Evolutionary conservation across 306 rosid species (phyloP).

Genomic region (Dryas octopetala): DNA sequence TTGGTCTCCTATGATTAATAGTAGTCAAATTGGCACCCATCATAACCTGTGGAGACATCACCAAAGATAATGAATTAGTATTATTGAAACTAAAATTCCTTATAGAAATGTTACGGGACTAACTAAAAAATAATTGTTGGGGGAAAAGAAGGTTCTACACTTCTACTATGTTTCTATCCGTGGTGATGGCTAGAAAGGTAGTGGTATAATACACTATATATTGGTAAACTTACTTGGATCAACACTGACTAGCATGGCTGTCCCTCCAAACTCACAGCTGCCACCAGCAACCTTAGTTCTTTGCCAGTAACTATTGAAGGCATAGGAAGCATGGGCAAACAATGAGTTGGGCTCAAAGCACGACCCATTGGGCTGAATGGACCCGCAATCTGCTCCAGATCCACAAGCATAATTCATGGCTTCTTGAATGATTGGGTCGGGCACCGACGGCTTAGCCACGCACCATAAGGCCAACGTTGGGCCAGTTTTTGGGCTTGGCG

Average conservation of each 20-base stretch:
- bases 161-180: too few species aligned
- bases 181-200: too few species aligned
- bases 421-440: slow-evolving; percentile 87
- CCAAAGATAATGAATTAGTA: slow-evolving; percentile 2
- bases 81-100: not conserved
- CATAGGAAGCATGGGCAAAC: slow-evolving; percentile 82
- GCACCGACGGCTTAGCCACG: slow-evolving; percentile 94
- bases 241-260: slow-evolving; percentile 70
- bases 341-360: slow-evolving; percentile 71
- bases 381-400: slow-evolving; percentile 75
- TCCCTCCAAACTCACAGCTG: slow-evolving; percentile 82
- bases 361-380: slow-evolving; percentile 62
- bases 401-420: slow-evolving; percentile 96
- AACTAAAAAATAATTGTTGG: too few species aligned
- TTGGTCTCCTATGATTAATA: slow-evolving; percentile 17
- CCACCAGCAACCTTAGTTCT: slow-evolving; percentile 70
- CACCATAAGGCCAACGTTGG: slow-evolving; percentile 68
- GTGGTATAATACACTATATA: not conserved
- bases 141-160: too few species aligned
- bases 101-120: not conserved
- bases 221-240: slow-evolving; percentile 65
- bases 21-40: slow-evolving; percentile 60
- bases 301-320: slow-evolving; percentile 94
- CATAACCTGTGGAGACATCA: slow-evolving; percentile 42
- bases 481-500: slow-evolving; percentile 47